phyloP scores from a whole-genome alignment of 805 yeast genomes.

The Yamadazyma sp. region DNA sequence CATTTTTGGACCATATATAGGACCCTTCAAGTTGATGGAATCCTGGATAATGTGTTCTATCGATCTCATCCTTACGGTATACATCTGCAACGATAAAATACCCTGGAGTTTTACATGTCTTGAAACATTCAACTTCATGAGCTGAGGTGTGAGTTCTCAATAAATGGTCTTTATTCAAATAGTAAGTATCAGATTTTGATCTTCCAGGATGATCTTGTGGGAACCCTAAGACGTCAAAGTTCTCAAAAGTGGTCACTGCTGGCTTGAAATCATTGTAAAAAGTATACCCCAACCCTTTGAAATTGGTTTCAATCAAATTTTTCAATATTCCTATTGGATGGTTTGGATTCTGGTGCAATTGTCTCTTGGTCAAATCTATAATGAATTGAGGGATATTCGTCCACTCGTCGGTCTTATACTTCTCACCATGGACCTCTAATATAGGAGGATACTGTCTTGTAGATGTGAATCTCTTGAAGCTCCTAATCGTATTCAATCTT shows the following conservation, averaged over 20 bases:
- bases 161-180: conserved; percentile 67
- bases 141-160: conserved; percentile 96
- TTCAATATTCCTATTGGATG: conserved; percentile 92
- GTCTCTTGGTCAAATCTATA: conserved; percentile 61
- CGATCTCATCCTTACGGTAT: conserved; percentile 92
- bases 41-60: conserved; percentile 93
- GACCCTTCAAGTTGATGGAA: conserved; percentile 99
- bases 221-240: conserved; percentile 90
- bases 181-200: conserved; percentile 88
- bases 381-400: conserved; percentile 84
- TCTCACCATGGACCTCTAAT: conserved; percentile 44
- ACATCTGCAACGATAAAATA: conserved; percentile 94
- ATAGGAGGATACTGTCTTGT: conserved; percentile 17
- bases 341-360: conserved; percentile 65
- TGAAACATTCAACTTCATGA: conserved; percentile 86
- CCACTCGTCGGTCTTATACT: conserved; percentile 66
- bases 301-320: conserved; percentile 64
- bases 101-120: conserved; percentile 67
- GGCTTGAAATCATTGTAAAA: conserved; percentile 80
- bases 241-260: conserved; percentile 74
- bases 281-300: conserved; percentile 67
- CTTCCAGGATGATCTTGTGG: conserved; percentile 93
- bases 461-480: background rate
- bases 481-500: too few species aligned
- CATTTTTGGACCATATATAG: conserved; percentile 66